Evolutionary conservation across 2,329 filamentous ascomycete species (phyloP).

Genomic region (Colletotrichum tofieldiae): DNA sequence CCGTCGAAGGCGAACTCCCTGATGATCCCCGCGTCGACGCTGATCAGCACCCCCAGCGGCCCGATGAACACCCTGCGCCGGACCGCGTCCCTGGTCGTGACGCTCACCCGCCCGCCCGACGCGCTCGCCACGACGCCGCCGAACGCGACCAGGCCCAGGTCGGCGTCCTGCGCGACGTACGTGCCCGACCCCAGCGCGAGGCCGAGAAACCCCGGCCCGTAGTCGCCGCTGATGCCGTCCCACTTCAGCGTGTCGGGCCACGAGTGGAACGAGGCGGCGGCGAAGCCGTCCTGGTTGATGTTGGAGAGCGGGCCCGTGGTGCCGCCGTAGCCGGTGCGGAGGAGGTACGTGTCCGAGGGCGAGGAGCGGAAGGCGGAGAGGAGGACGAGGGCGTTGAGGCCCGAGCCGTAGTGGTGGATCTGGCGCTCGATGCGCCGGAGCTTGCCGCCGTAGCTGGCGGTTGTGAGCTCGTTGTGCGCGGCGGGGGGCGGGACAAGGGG

Average conservation of each 20-base stretch:
- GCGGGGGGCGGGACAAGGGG: no score
- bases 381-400: constrained; percentile 69
- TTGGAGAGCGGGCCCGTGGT: no score
- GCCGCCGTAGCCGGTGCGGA: constrained; percentile 69
- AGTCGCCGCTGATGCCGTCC: constrained; percentile 66
- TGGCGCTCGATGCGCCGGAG: constrained; percentile 62
- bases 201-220: constrained; percentile 69
- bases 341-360: constrained; percentile 63
- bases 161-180: constrained; percentile 62
- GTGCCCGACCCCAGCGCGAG: constrained; percentile 65
- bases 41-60: constrained; percentile 50
- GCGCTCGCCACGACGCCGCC: constrained; percentile 57
- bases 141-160: constrained; percentile 63
- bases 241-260: no score
- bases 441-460: constrained; percentile 58
- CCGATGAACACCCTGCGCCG: no score
- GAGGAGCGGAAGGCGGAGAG: constrained; percentile 66
- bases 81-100: no score
- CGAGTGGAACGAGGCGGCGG: no score
- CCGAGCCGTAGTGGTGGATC: constrained; percentile 74
- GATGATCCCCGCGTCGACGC: constrained; percentile 61
- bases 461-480: background rate
- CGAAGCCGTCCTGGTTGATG: no score
- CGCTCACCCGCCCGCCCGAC: constrained; percentile 56
- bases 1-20: constrained; percentile 53